phyloP scores from a whole-genome alignment of 495 filamentous ascomycete species.

The Evansstolkia leycettana region DNA sequence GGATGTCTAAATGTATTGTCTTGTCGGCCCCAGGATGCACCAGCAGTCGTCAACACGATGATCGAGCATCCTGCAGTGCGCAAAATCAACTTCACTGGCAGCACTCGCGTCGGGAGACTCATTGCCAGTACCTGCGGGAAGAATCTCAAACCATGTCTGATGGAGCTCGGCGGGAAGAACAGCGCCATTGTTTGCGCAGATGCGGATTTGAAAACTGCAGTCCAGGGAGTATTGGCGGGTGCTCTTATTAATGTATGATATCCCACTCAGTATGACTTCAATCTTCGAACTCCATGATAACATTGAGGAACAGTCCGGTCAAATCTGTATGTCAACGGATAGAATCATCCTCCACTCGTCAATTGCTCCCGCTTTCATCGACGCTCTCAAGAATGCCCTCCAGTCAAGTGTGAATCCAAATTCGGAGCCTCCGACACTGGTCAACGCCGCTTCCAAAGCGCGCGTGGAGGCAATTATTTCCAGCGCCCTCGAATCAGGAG shows the following conservation, averaged over 20 bases:
- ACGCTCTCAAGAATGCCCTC: conserved; percentile 31
- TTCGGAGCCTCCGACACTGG: conserved; percentile 44
- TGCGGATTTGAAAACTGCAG: conserved; percentile 41
- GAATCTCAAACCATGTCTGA: conserved; percentile 45
- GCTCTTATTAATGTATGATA: conserved; percentile 35
- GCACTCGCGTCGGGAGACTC: conserved; percentile 42
- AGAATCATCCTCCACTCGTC: conserved; percentile 67
- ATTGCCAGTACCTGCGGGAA: conserved; percentile 39
- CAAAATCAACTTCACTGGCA: conserved; percentile 53
- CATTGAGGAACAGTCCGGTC: conserved; percentile 40
- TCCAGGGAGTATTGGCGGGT: conserved; percentile 33
- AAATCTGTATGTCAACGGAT: conserved; percentile 88
- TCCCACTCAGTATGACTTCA: neutral
- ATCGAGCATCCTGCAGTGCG: conserved; percentile 44
- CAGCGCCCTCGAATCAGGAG: conserved; percentile 53
- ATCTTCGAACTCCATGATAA: neutral
- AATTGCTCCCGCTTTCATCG: conserved; percentile 46
- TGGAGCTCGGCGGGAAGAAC: conserved; percentile 53
- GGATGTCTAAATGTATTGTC: conserved; percentile 43
- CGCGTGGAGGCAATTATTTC: conserved; percentile 52
- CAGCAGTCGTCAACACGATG: conserved; percentile 40
- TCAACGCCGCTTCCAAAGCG: conserved; percentile 44
- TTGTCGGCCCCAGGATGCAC: conserved; percentile 38
- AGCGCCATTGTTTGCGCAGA: conserved; percentile 46
- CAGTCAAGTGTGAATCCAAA: conserved; percentile 28